A percentile compares a stretch with the other conserved stretches of the same genome.
These are phyloP conservation scores for Musa troglodytarum DNA, from an alignment of 176 grass and related monocot species.

Conservation along the genomic window DNA sequence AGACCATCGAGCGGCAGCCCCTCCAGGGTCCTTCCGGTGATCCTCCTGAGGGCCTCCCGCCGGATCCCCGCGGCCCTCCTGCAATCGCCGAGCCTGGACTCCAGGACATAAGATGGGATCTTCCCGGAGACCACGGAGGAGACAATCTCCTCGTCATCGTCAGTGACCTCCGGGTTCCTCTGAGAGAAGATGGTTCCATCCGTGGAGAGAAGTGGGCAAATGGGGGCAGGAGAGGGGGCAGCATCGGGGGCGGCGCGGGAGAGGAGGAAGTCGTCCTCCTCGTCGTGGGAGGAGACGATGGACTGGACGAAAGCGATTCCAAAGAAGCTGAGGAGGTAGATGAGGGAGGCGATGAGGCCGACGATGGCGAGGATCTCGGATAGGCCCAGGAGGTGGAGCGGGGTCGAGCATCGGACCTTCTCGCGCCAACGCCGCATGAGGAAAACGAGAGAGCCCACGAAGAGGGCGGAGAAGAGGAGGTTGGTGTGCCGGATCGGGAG, in stretches of 20 bases:
- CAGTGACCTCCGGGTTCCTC: too few relatives aligned
- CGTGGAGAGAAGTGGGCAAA: not conserved
- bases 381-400: constrained; percentile 63
- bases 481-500: constrained; percentile 83
- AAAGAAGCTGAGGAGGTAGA: constrained; percentile 96
- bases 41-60: constrained; percentile 7
- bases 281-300: constrained; percentile 55
- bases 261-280: constrained; percentile 7
- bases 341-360: constrained; percentile 82
- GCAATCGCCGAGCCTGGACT: constrained; percentile 2
- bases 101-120: constrained; percentile 2
- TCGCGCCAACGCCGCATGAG: constrained; percentile 84
- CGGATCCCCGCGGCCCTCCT: constrained; percentile 7
- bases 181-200: not conserved
- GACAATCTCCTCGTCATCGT: constrained; percentile 11
- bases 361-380: constrained; percentile 74
- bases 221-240: not conserved
- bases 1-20: constrained; percentile 9
- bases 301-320: constrained; percentile 96
- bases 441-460: constrained; percentile 59
- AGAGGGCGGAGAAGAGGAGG: constrained; percentile 79
- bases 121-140: constrained; percentile 1
- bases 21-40: not conserved
- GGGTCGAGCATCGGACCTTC: constrained; percentile 83
- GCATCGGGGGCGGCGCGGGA: not conserved